Evolutionary conservation across 176 grass and related monocot genomes (phyloP).

Genomic region (Areca catechu): DNA sequence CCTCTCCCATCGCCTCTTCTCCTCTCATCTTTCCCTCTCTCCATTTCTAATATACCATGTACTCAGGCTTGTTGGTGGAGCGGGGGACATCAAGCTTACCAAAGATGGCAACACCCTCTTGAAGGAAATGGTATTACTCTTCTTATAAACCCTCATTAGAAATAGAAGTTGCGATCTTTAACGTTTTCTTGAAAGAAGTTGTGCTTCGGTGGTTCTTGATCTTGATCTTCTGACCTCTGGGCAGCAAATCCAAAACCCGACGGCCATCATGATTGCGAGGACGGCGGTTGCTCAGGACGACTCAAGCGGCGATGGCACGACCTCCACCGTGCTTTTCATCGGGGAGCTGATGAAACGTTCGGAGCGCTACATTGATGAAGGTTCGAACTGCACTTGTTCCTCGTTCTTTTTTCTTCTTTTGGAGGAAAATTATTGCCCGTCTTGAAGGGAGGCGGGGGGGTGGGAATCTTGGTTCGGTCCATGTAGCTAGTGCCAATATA

Average conservation of each 20-base stretch:
- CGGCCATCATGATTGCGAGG: slow-evolving; percentile 96
- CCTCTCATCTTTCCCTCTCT: too few relatives aligned
- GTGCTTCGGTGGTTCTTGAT: neutral
- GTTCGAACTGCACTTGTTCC: slow-evolving; percentile 8
- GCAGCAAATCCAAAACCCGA: slow-evolving; percentile 97
- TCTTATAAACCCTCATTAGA: neutral
- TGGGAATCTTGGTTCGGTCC: too few relatives aligned
- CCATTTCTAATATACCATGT: too few relatives aligned
- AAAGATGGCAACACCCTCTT: slow-evolving; percentile 96
- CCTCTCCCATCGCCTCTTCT: neutral
- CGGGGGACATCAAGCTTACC: slow-evolving; percentile 93
- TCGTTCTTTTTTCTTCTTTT: too few relatives aligned
- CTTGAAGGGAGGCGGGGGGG: too few relatives aligned
- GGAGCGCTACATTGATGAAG: slow-evolving; percentile 87
- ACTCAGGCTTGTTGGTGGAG: slow-evolving; percentile 83
- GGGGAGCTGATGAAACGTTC: slow-evolving; percentile 92
- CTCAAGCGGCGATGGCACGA: slow-evolving; percentile 75
- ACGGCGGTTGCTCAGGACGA: slow-evolving; percentile 87
- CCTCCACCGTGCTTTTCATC: slow-evolving; percentile 91
- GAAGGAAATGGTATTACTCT: slow-evolving; percentile 77
- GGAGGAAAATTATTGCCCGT: too few relatives aligned
- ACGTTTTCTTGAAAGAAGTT: neutral
- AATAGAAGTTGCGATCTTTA: slow-evolving; percentile 1
- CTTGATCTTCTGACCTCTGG: neutral
- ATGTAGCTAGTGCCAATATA: too few relatives aligned